Evolutionary conservation across 805 yeast species (phyloP).

Genomic region (Schwanniomyces occidentalis): DNA sequence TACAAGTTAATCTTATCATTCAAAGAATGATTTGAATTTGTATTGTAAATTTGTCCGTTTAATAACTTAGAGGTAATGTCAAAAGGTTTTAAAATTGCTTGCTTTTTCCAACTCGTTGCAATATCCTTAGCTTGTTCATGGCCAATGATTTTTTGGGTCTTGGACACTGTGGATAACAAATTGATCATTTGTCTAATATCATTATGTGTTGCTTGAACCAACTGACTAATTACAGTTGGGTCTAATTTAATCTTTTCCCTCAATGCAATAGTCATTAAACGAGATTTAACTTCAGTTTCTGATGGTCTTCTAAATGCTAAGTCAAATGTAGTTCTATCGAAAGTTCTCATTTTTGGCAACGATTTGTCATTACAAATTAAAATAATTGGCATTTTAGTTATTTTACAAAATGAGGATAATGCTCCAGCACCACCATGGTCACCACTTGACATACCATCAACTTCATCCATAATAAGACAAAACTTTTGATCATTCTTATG

Average conservation of each 20-base stretch:
- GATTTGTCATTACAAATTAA: constrained; percentile 91
- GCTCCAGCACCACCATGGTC: constrained; percentile 99
- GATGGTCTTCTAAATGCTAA: constrained; percentile 87
- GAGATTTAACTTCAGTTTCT: constrained; percentile 73
- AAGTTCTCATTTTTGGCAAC: constrained; percentile 93
- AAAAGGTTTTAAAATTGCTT: constrained; percentile 87
- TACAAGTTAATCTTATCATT: constrained; percentile 85
- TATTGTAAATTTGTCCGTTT: constrained; percentile 56
- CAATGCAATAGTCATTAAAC: constrained; percentile 87
- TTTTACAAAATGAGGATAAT: constrained; percentile 80
- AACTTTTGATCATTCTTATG: constrained; percentile 53
- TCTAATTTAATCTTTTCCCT: constrained; percentile 82
- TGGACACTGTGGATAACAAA: constrained; percentile 78
- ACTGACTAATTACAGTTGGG: constrained; percentile 75
- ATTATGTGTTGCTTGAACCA: constrained; percentile 81
- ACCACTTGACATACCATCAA: constrained; percentile 99
- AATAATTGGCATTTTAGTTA: constrained; percentile 86
- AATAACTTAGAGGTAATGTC: constrained; percentile 77
- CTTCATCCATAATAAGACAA: constrained; percentile 95
- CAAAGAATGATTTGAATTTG: constrained; percentile 51
- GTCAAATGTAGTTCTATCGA: constrained; percentile 79
- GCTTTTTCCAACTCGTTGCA: constrained; percentile 80
- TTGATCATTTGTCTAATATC: constrained; percentile 96
- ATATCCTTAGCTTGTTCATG: constrained; percentile 63
- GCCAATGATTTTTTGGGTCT: constrained; percentile 64